Percentiles rank a stretch among this genome's conserved stretches.
Evolutionary conservation across 2,329 filamentous ascomycete genomes (phyloP).

Genomic region (Incumbomyces delicatus): DNA sequence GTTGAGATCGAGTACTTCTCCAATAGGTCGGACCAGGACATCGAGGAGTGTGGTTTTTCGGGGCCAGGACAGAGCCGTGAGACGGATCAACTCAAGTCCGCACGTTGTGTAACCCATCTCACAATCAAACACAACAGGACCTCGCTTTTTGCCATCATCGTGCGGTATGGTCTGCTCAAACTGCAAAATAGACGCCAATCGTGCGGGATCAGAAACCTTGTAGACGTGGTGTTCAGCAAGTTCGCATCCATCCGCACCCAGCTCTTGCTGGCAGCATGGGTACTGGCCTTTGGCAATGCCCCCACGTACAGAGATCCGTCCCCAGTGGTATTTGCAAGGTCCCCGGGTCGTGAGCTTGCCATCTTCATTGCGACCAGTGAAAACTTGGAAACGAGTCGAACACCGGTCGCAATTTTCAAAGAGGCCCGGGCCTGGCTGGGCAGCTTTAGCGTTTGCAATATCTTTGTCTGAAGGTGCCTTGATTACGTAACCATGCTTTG

Average conservation of each 20-base stretch:
- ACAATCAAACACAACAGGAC: constrained; percentile 71
- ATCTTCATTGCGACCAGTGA: constrained; percentile 68
- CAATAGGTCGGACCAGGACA: constrained; percentile 71
- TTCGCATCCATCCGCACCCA: constrained; percentile 68
- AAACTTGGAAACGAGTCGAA: constrained; percentile 77
- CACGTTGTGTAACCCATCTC: constrained; percentile 94
- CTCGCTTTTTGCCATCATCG: constrained; percentile 7
- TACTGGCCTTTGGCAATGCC: constrained; percentile 54
- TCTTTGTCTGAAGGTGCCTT: constrained; percentile 55
- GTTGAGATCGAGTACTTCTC: constrained; percentile 81
- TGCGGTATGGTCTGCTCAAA: constrained; percentile 71
- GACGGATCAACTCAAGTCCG: constrained; percentile 78
- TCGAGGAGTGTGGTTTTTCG: constrained; percentile 65
- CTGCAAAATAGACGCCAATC: constrained; percentile 67
- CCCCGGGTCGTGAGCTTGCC: constrained; percentile 72
- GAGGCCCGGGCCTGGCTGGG: constrained; percentile 56
- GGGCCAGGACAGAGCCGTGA: constrained; percentile 86
- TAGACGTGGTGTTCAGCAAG: constrained; percentile 69
- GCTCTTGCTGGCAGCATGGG: constrained; percentile 65
- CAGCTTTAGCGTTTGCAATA: constrained; percentile 55
- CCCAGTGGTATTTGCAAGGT: constrained; percentile 70
- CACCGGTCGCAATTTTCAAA: constrained; percentile 90
- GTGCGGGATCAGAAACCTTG: constrained; percentile 66
- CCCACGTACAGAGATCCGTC: constrained; percentile 46
- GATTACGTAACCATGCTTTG: constrained; percentile 65